Evolutionary conservation across 768 basidiomycete genomes (phyloP).

Genomic region (Agrocybe chaxingu): DNA sequence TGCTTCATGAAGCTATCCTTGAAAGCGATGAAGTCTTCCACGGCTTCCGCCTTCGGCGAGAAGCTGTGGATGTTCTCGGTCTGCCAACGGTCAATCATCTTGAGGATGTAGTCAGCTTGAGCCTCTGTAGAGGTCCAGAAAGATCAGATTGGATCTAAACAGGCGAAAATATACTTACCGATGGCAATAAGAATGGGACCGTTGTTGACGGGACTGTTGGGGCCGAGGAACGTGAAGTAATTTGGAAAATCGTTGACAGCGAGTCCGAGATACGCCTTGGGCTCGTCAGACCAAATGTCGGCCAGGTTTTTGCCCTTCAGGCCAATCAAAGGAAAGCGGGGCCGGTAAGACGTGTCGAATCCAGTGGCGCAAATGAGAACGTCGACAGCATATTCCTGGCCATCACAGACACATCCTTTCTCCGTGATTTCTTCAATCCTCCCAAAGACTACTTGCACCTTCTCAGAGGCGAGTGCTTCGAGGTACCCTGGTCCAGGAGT

Average conservation of each 20-base stretch:
- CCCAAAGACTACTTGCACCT: conserved; percentile 24
- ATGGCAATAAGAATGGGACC: conserved; percentile 22
- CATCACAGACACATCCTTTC: conserved; percentile 22
- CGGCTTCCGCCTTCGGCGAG: conserved; percentile 24
- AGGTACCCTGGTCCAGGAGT: conserved; percentile 29
- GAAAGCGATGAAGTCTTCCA: conserved; percentile 26
- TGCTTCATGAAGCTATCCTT: conserved; percentile 27
- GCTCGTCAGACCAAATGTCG: conserved; percentile 25
- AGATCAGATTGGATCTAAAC: not conserved
- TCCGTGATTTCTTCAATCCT: conserved; percentile 24
- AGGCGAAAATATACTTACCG: conserved; percentile 11
- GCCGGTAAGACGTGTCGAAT: conserved; percentile 26
- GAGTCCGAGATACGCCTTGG: conserved; percentile 24
- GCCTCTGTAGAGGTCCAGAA: conserved; percentile 15
- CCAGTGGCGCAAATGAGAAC: conserved; percentile 32
- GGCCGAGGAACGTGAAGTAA: conserved; percentile 25
- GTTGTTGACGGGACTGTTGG: conserved; percentile 27
- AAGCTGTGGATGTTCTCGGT: conserved; percentile 31
- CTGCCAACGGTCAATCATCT: conserved; percentile 25
- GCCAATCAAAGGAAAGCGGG: conserved; percentile 27
- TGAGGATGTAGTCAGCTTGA: conserved; percentile 27
- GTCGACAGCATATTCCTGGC: conserved; percentile 24
- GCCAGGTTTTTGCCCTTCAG: conserved; percentile 18
- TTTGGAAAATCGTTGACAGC: conserved; percentile 26
- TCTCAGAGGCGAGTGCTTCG: conserved; percentile 23